Evolutionary conservation across 1,284 basidiomycete species (phyloP), one percentile per base, ranked within the genome.

Genomic region (Puccinia polysora): DNA sequence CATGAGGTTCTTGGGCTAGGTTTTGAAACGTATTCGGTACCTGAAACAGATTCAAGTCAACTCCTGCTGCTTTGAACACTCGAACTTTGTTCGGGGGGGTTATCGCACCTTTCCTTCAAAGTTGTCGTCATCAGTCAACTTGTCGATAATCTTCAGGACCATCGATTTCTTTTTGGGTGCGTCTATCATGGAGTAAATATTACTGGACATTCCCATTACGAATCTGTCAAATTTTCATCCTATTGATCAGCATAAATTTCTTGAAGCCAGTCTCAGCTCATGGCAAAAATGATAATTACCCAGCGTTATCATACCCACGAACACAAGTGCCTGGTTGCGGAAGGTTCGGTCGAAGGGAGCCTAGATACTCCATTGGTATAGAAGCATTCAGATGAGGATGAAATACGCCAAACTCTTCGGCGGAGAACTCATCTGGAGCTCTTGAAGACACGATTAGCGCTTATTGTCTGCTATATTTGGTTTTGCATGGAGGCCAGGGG

Each of bases 151-250:
- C 30, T 34, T 59, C 15, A 47, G 25, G 43, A 68, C 56, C 34
- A 56, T 58, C 36, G 47, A 32, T 25, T 36, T n/a, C 20, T 62
- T n/a, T 52, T 38, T 32, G 38, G 68, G 68, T 38, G 38, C 28
- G 28, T 70, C 68, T 1, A 32, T 34, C 32, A 47, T 28, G 4
- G 68, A 49, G n/a, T 49, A 62, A 8, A 70, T 70, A 23, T 70
- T 70, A 53, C 56, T 60, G 32, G 68, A 70, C 68, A 70, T 62
- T 14, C 68, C 68, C 68, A 70, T 60, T 8, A 70, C 45, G 34
- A 70, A 70, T n/a, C 68, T 60, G 30, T n/a, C 43, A 2, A 12
- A 59, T 23, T 20, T 59, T 25, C 12, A 45, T 10, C 2, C 7
- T 7, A 43, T 43, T 7, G 18, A 18, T 43, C 14, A 59, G 30